A percentile compares a stretch with the other conserved stretches of the same genome.
Conservation (phyloP, 371 early-diverging fungal genomes). For the Zychaea mexicana region DNA sequence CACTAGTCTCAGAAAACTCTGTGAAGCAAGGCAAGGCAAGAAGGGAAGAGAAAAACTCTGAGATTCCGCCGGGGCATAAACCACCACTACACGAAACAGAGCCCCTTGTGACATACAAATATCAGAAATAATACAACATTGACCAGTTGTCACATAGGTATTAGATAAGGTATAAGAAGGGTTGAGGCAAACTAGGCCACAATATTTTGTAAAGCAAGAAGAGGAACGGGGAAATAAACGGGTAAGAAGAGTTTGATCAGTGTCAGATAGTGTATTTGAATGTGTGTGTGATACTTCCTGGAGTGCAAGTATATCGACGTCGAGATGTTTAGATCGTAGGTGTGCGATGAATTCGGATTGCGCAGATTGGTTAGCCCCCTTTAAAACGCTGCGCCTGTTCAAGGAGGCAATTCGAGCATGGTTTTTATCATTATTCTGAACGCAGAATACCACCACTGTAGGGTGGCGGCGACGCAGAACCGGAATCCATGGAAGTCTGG, state of each 20-base stretch:
- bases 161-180: neutral
- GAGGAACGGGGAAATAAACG: neutral
- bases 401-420: neutral
- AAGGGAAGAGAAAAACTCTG: too few species aligned
- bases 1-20: too few species aligned
- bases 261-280: neutral
- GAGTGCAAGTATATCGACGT: neutral
- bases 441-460: neutral
- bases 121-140: neutral
- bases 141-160: neutral
- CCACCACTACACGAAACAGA: too few species aligned
- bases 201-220: neutral
- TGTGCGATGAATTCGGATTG: neutral
- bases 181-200: neutral
- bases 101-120: too few species aligned
- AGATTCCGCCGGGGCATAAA: too few species aligned
- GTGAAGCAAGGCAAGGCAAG: too few species aligned
- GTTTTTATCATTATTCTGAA: neutral
- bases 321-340: neutral
- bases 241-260: neutral
- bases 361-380: neutral
- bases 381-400: neutral
- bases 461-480: neutral
- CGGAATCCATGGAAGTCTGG: neutral
- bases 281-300: neutral